Conservation (phyloP, 129 eudicot species). For the Chrysanthemum seticuspe region DNA sequence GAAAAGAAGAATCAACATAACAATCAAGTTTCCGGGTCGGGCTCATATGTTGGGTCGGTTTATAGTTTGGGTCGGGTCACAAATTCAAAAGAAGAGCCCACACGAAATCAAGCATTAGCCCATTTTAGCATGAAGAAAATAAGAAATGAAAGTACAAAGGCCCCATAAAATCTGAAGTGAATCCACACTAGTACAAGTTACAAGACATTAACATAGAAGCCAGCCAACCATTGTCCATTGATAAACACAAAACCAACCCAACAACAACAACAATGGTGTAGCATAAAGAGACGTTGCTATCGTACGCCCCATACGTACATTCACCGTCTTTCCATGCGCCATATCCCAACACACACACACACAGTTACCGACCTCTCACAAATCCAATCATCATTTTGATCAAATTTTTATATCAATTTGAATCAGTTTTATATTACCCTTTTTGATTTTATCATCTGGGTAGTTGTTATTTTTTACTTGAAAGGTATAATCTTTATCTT, state of each 20-base stretch:
- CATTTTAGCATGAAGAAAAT: too few species aligned
- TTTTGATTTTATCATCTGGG: neutral
- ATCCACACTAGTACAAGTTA: too few species aligned
- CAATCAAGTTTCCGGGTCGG: too few species aligned
- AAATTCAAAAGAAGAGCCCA: too few species aligned
- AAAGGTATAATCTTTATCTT: neutral
- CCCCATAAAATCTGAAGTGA: too few species aligned
- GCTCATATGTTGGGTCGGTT: too few species aligned
- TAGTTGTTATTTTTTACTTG: neutral
- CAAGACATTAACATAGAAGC: too few species aligned
- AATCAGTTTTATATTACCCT: neutral
- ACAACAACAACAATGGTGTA: neutral
- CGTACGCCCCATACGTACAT: constrained; percentile 5
- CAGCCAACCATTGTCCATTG: too few species aligned
- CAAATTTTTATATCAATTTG: neutral
- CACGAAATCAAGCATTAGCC: too few species aligned
- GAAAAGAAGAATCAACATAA: too few species aligned
- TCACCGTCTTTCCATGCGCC: constrained; percentile 7
- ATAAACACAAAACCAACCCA: neutral
- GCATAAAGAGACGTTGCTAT: neutral
- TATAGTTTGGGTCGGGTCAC: too few species aligned
- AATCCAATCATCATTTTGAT: neutral
- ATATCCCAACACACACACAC: neutral
- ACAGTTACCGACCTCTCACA: neutral
- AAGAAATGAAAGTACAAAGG: too few species aligned